These are phyloP conservation scores for Tetrahymena borealis DNA, from an alignment of 73 alveolate genomes.

Conservation along the genomic window DNA sequence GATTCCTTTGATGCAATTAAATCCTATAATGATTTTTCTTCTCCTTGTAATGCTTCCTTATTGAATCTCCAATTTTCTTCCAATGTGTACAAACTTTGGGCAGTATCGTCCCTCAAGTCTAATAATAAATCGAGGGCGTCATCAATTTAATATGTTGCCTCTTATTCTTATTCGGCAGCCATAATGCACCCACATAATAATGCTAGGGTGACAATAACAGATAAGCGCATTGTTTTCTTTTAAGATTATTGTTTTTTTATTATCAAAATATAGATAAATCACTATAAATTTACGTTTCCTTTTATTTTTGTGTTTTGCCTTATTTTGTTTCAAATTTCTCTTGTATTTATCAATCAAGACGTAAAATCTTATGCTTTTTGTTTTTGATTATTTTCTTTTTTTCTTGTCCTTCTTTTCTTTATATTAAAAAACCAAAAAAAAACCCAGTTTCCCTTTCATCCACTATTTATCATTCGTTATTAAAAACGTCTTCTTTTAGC, in stretches of 20 bases:
- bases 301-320: slow-evolving; percentile 1
- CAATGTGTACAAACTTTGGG: background rate
- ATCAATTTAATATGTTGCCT: background rate
- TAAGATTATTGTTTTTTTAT: background rate
- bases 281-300: slow-evolving; percentile 1
- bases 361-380: background rate
- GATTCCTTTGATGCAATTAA: background rate
- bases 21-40: background rate
- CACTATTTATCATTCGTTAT: background rate
- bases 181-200: background rate
- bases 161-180: background rate
- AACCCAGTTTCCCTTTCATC: background rate
- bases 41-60: background rate
- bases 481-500: background rate
- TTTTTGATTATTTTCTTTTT: background rate
- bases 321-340: background rate
- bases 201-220: background rate
- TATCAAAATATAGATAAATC: background rate
- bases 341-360: background rate
- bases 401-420: background rate
- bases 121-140: background rate
- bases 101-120: background rate
- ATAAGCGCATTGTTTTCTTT: background rate
- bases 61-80: background rate
- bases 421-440: background rate